These are phyloP conservation scores for Sisymbrium altissimum DNA, from an alignment of 345 rosid genomes.

Conservation along the genomic window DNA sequence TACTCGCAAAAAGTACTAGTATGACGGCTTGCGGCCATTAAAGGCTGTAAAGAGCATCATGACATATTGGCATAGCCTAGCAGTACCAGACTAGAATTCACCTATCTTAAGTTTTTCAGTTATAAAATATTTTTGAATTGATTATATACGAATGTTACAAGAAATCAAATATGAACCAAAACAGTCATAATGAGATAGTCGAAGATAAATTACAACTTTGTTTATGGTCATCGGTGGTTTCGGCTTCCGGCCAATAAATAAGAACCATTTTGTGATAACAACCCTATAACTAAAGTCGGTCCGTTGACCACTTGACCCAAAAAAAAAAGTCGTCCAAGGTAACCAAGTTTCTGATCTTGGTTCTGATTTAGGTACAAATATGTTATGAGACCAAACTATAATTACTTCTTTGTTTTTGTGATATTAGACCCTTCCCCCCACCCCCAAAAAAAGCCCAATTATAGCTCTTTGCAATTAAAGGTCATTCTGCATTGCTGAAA, in stretches of 20 bases:
- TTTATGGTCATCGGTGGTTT: not conserved
- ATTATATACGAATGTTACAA: not conserved
- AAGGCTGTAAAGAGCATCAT: not conserved
- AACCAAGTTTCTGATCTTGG: no score
- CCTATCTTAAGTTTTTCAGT: no score
- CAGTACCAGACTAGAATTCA: not conserved
- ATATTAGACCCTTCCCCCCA: no score
- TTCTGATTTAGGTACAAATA: no score
- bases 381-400: no score
- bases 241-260: constrained; percentile 37
- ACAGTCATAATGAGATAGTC: not conserved
- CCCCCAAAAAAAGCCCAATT: no score
- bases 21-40: not conserved
- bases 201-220: not conserved
- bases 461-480: no score
- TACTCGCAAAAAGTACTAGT: not conserved
- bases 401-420: no score
- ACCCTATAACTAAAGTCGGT: constrained; percentile 23
- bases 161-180: not conserved
- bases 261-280: constrained; percentile 14
- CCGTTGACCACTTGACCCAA: no score
- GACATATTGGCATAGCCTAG: not conserved
- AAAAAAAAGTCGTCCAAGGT: no score
- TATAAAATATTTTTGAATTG: no score
- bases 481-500: no score